Evolutionary conservation across 495 filamentous ascomycete species (phyloP), one percentile per base, ranked within the genome.

Genomic region (Penicillium angulare): DNA sequence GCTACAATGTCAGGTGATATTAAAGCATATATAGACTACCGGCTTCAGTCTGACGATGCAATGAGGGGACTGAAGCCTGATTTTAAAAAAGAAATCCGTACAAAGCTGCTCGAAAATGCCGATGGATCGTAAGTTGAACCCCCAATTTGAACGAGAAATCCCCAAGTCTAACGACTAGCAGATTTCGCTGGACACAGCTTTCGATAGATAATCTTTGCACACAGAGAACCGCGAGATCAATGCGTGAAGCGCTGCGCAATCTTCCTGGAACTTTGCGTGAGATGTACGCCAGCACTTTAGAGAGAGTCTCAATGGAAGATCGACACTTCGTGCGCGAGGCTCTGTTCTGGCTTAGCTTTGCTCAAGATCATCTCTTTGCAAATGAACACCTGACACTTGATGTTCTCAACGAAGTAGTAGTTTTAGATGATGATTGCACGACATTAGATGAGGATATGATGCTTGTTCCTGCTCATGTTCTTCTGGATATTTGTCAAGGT

Each of bases 151-250:
- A n/a, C n/a, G n/a, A n/a, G n/a, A n/a, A n/a, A n/a, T n/a, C n/a
- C n/a, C n/a, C 18, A 13, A 20, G 16, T 22, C 43, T 56, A n/a
- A 53, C 32, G 17, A 0, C 23, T 2, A 9, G 0, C 13, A 63
- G 59, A 7, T 63, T 63, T 31, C 56, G 59, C 23, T 63, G 59
- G 59, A 49, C 55, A 3, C 59, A 63, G 29, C 56, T 63, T n/a
- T 63, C 59, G 6, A 20, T 63, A 18, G 59, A 63, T 12, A 63
- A 59, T 20, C 27, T 63, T 6, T 49, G 50, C 10, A 5, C 45
- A 5, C 52, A 63, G 20, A 22, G 59, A 51, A 59, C 59, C 9
- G 45, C 53, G 12, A 53, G 38, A 31, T 27, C 56, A 26, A 63
- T 63, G 52, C 52, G 47, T 27, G 21, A 53, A 31, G 53, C 56